Conservation (phyloP, 2,329 filamentous ascomycete species). For the Venturia carpophila region DNA sequence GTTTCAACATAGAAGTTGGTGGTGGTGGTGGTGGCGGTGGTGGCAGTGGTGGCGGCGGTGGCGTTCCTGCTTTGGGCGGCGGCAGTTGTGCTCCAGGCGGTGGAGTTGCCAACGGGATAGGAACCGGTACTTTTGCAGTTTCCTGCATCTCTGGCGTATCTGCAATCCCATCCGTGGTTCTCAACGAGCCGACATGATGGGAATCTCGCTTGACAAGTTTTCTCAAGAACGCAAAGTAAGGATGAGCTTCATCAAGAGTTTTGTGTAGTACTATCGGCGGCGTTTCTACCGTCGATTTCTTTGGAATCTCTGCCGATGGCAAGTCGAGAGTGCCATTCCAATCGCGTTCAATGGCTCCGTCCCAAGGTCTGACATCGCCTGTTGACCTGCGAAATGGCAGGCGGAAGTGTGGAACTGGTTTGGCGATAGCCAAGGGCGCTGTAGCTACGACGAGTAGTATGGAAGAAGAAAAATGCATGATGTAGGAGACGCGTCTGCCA, state of each 20-base stretch:
- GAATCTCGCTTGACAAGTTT: background rate
- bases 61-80: background rate
- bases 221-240: background rate
- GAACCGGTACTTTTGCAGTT: background rate
- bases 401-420: conserved; percentile 2
- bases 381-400: conserved; percentile 8
- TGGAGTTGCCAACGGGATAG: background rate
- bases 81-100: background rate
- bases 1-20: background rate
- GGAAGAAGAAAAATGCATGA: conserved; percentile 4
- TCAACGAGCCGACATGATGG: background rate
- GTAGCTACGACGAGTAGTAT: background rate
- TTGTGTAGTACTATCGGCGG: conserved; percentile 2
- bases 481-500: background rate
- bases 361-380: background rate
- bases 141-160: background rate
- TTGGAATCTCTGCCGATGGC: background rate
- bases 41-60: background rate
- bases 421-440: conserved; percentile 1
- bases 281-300: background rate
- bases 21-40: background rate
- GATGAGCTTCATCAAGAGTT: background rate
- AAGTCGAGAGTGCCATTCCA: conserved; percentile 1
- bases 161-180: background rate
- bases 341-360: background rate